phyloP scores from a whole-genome alignment of 2,329 filamentous ascomycete genomes.

The Exophiala sideris region DNA sequence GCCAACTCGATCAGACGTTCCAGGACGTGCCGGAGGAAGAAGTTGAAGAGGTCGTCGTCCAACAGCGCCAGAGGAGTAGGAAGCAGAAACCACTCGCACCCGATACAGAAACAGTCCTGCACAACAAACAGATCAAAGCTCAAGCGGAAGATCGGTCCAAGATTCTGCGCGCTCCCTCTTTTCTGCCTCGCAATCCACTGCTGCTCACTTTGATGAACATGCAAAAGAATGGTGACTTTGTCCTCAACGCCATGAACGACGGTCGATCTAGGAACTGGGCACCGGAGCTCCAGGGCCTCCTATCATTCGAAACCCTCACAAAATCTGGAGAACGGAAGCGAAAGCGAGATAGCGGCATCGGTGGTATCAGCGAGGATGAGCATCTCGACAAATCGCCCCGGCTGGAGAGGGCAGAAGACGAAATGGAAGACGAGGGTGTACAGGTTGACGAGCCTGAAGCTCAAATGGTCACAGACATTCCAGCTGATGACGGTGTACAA shows the following conservation, averaged over 20 bases:
- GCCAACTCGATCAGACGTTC: slow-evolving; percentile 63
- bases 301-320: slow-evolving; percentile 80
- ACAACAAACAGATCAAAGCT: slow-evolving; percentile 73
- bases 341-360: slow-evolving; percentile 85
- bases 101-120: slow-evolving; percentile 77
- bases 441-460: slow-evolving; percentile 56
- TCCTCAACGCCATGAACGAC: slow-evolving; percentile 80
- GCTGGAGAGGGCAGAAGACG: slow-evolving; percentile 62
- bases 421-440: slow-evolving; percentile 48
- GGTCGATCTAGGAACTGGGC: slow-evolving; percentile 78
- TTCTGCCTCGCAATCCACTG: slow-evolving; percentile 82
- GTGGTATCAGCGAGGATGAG: slow-evolving; percentile 63
- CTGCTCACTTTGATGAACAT: slow-evolving; percentile 85
- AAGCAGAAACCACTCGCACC: slow-evolving; percentile 77
- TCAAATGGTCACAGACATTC: slow-evolving; percentile 60
- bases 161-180: slow-evolving; percentile 77
- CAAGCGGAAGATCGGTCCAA: slow-evolving; percentile 82
- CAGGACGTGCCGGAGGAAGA: slow-evolving; percentile 54
- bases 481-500: slow-evolving; percentile 37
- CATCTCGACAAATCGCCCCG: slow-evolving; percentile 63
- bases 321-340: slow-evolving; percentile 80
- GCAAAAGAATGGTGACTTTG: slow-evolving; percentile 87
- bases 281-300: slow-evolving; percentile 83
- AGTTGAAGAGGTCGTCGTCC: slow-evolving; percentile 52
- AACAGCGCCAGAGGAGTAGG: slow-evolving; percentile 69